Conservation (phyloP, 2,329 filamentous ascomycete species). For the Neofusicoccum cordaticola region DNA sequence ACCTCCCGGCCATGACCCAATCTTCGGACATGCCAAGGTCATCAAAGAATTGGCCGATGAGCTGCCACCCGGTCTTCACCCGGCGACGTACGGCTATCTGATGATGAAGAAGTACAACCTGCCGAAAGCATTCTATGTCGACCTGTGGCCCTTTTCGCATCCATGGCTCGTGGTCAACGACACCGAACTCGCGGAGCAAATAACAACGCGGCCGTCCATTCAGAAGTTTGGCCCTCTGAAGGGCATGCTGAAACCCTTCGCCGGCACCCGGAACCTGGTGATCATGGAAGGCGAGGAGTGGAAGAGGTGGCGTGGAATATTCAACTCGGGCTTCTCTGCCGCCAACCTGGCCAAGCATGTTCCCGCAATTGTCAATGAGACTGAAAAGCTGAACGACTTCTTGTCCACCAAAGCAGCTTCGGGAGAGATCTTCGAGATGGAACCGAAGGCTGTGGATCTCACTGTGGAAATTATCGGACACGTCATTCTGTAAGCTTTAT, state of each 20-base stretch:
- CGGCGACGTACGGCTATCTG: not conserved
- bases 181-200: not conserved
- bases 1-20: not conserved
- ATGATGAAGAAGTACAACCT: conserved; percentile 6
- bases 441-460: conserved; percentile 1
- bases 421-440: conserved; percentile 6
- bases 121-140: conserved; percentile 5
- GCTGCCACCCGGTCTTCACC: conserved; percentile 8
- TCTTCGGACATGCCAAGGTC: conserved; percentile 1
- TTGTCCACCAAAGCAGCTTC: not conserved
- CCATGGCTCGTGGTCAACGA: not conserved
- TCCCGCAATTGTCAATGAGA: conserved; percentile 24
- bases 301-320: conserved; percentile 25
- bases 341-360: conserved; percentile 24
- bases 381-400: conserved; percentile 19
- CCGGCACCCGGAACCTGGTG: not conserved
- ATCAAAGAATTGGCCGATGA: not conserved
- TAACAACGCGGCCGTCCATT: not conserved
- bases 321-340: conserved; percentile 24
- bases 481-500: conserved; percentile 22
- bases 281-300: conserved; percentile 23
- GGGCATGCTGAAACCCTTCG: not conserved
- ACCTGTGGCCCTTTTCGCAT: conserved; percentile 10
- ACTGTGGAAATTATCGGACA: conserved; percentile 17
- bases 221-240: not conserved